Evolutionary conservation across 495 filamentous ascomycete genomes (phyloP).

Genomic region (Podospora comata): DNA sequence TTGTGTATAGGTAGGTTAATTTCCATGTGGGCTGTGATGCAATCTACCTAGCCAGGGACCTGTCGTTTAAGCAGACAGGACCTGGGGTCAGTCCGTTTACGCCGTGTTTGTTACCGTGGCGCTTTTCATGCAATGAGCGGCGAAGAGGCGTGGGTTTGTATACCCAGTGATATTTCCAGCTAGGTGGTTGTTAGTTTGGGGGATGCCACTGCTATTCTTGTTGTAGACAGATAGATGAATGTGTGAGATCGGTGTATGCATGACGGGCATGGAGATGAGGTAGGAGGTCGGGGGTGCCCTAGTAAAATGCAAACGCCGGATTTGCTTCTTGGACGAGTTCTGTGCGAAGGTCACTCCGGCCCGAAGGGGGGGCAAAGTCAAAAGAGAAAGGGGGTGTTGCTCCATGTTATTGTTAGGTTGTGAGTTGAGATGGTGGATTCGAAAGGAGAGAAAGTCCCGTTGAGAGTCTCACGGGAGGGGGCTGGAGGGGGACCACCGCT

Average conservation of each 20-base stretch:
- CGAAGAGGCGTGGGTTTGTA: background rate
- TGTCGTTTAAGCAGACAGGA: background rate
- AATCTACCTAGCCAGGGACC: background rate
- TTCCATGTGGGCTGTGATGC: background rate
- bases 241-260: background rate
- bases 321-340: background rate
- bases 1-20: background rate
- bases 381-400: background rate
- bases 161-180: background rate
- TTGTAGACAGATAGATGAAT: background rate
- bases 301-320: background rate
- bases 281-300: background rate
- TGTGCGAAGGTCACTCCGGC: background rate
- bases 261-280: background rate
- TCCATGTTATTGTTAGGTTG: background rate
- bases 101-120: background rate
- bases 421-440: background rate
- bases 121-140: background rate
- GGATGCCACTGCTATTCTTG: background rate
- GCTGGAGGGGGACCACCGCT: slow-evolving; percentile 7
- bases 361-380: background rate
- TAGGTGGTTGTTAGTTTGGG: background rate
- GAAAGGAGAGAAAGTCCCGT: background rate
- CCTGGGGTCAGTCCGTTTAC: background rate
- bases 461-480: background rate